A percentile compares a stretch with the other conserved stretches of the same genome.
Conservation (phyloP, 73 alveolate genomes). For the Tetrahymena malaccensis region DNA sequence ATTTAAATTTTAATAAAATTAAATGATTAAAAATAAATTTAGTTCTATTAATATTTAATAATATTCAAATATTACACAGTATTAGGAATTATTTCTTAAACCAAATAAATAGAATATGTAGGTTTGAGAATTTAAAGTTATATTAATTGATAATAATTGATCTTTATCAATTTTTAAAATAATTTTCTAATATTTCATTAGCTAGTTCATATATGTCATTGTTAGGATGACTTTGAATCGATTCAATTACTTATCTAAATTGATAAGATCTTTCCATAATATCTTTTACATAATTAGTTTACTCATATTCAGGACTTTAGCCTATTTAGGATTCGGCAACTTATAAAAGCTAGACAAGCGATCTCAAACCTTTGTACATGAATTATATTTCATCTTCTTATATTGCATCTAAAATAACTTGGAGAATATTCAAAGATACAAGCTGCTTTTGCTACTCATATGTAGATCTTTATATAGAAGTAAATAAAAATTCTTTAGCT, state of each 20-base stretch:
- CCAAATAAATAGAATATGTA: not conserved
- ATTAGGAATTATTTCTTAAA: too few relatives aligned
- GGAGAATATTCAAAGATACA: not conserved
- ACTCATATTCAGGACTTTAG: not conserved
- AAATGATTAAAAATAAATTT: too few relatives aligned
- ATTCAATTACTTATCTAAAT: not conserved
- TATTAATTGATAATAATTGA: not conserved
- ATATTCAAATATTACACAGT: too few relatives aligned
- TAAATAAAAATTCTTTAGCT: not conserved
- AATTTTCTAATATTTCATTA: not conserved
- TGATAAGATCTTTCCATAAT: not conserved
- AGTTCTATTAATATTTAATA: too few relatives aligned
- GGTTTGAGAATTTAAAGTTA: not conserved
- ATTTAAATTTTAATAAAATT: too few relatives aligned
- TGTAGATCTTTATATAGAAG: not conserved
- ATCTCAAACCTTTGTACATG: not conserved
- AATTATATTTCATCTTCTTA: not conserved
- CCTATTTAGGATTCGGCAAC: not conserved
- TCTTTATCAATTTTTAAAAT: not conserved
- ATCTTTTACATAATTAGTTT: not conserved
- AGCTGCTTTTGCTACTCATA: not conserved
- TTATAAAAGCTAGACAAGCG: not conserved
- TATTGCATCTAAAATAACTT: not conserved
- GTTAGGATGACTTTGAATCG: not conserved
- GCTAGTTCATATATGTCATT: not conserved